phyloP scores from a whole-genome alignment of 2,329 filamentous ascomycete genomes.

The Dothiorella sarmentorum region DNA sequence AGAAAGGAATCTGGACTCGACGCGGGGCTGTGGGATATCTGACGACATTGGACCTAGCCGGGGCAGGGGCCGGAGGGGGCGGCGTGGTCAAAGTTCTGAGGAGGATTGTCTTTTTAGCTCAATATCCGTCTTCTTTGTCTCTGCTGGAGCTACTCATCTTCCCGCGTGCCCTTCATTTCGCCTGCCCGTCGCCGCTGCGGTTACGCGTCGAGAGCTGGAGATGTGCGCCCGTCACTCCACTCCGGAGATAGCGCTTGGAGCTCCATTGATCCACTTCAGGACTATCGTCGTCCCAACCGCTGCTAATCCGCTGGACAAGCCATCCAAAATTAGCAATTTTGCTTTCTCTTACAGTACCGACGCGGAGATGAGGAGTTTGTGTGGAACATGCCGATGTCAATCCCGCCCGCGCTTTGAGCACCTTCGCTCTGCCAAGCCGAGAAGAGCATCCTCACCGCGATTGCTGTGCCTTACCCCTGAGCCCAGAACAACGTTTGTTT shows the following conservation, averaged over 20 bases:
- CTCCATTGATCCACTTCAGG: not conserved
- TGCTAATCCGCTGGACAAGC: slow-evolving; percentile 3
- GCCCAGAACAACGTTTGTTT: slow-evolving; percentile 7
- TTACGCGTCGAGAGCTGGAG: slow-evolving; percentile 9
- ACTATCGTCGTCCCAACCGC: not conserved
- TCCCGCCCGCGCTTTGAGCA: slow-evolving; percentile 13
- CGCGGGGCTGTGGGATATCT: slow-evolving; percentile 14
- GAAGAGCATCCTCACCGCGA: slow-evolving; percentile 12
- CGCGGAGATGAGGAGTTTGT: slow-evolving; percentile 16
- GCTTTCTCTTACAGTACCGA: slow-evolving; percentile 9
- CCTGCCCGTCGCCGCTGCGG: not conserved
- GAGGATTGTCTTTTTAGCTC: slow-evolving; percentile 13
- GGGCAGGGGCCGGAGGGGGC: not conserved
- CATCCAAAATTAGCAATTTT: slow-evolving; percentile 12
- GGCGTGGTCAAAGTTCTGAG: not conserved
- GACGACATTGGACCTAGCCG: slow-evolving; percentile 8
- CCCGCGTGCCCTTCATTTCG: slow-evolving; percentile 2
- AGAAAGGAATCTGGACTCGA: slow-evolving; percentile 1
- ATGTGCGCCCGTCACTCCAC: slow-evolving; percentile 14
- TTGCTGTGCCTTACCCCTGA: slow-evolving; percentile 9
- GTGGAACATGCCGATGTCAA: slow-evolving; percentile 14
- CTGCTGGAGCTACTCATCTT: slow-evolving; percentile 6
- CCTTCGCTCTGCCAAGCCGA: slow-evolving; percentile 11
- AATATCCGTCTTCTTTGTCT: not conserved
- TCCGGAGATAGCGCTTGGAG: slow-evolving; percentile 10